These are phyloP conservation scores for Gossypium schwendimanii DNA, from an alignment of 441 rosid genomes.

Conservation along the genomic window DNA sequence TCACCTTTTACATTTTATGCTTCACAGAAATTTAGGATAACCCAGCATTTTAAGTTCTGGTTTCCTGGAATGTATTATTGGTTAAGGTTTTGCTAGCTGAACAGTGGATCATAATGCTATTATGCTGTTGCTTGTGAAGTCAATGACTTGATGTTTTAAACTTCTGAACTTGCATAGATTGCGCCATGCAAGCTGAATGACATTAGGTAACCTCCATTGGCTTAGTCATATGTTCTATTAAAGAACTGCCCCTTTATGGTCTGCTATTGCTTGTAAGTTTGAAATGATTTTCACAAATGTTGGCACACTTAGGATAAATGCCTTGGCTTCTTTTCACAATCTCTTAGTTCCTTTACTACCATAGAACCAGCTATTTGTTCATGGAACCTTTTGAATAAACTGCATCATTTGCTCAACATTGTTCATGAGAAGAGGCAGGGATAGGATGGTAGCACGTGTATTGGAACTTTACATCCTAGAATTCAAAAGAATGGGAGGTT, in stretches of 20 bases:
- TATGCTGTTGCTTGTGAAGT: not conserved
- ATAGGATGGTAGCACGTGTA: not conserved
- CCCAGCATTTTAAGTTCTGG: not conserved
- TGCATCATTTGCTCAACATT: not conserved
- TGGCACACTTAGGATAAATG: not conserved
- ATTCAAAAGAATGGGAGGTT: not conserved
- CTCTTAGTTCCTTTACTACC: not conserved
- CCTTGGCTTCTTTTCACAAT: not conserved
- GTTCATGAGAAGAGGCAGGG: not conserved
- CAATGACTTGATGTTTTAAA: not conserved
- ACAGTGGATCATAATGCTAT: not conserved
- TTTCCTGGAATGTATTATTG: not conserved
- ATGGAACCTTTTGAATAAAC: not conserved
- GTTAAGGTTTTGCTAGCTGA: conserved; percentile 1
- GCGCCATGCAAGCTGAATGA: not conserved
- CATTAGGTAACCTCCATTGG: not conserved
- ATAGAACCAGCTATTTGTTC: not conserved
- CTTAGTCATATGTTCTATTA: not conserved
- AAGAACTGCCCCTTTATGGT: not conserved
- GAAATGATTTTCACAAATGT: not conserved
- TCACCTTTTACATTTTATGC: not conserved
- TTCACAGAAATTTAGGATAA: not conserved
- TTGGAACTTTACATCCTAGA: not conserved
- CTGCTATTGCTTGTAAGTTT: not conserved
- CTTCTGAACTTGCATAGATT: not conserved